Evolutionary conservation across 2,329 filamentous ascomycete species (phyloP), one percentile per base, ranked within the genome.

Genomic region (Albophoma yamanashiensis): DNA sequence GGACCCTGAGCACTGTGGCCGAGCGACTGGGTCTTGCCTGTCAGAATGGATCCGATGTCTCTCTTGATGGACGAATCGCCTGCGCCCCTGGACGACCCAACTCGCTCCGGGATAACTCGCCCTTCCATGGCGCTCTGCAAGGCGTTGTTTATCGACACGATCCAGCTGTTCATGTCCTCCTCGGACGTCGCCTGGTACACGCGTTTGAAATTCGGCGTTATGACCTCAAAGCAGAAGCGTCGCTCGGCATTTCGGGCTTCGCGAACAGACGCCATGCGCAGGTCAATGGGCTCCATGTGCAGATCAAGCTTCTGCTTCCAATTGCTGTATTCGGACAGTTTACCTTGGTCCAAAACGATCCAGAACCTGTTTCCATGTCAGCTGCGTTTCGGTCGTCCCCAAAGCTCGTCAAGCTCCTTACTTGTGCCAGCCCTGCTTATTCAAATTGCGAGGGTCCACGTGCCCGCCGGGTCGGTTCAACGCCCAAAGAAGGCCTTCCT

Each of bases 391-490:
- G 4, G 14, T 34, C 7, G 6, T 25, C 38, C 1, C 9, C 36
- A 5, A 17, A 22, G 14, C 5, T 38, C 5, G 11, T 22, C 8
- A 8, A 15, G 17, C 20, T 57, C 82, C 89, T 77, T 79, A 96
- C 90, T 99, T 99, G 74, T 99, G 94, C 94, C 94, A 99, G 57
- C 91, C 92, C 74, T 96, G 92, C 72, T 97, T 97, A 70, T 97
- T 97, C 67, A 99, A 79, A 22, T 91, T 92, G 67, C 94, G 91
- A 12, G 94, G 94, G 72, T 99, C 95, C 36, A 94, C 92, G 72
- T 99, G 94, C 60, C 91, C 93, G 22, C 92, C 92, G 3, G 93
- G 93, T 64, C 91, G 85, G 70, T 93, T 97, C 53, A 97, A 78
- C 34, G 95, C 92, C 94, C 94, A 99, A 9, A 99, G 75, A 12